phyloP scores from a whole-genome alignment of 331 rosid species.

The Erythrophleum ivorense region DNA sequence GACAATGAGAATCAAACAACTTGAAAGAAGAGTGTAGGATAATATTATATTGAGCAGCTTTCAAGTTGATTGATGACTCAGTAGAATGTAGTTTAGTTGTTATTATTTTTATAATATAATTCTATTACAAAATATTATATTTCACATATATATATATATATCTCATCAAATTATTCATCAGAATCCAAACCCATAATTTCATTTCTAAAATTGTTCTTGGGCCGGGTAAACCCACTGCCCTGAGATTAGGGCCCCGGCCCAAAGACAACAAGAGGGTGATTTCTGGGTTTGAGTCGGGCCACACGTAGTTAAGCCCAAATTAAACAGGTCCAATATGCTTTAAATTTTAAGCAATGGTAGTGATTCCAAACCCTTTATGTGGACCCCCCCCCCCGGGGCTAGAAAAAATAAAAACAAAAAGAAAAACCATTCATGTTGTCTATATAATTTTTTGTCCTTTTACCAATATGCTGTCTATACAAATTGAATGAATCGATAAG shows the following conservation, averaged over 20 bases:
- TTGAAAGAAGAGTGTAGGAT: background rate
- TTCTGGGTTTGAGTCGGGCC: background rate
- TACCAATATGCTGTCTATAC: too few relatives aligned
- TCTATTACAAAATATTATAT: background rate
- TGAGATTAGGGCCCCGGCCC: background rate
- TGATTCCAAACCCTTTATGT: background rate
- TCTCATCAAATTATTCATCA: background rate
- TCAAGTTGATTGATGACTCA: background rate
- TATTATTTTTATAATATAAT: background rate
- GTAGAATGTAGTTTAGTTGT: background rate
- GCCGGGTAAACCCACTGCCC: background rate
- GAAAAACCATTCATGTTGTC: too few relatives aligned
- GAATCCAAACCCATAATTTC: background rate
- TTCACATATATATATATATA: background rate
- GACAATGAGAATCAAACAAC: too few relatives aligned
- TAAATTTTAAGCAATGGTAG: too few relatives aligned
- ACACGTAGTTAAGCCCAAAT: too few relatives aligned
- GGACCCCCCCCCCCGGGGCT: background rate
- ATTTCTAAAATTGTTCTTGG: background rate
- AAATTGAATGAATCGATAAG: too few relatives aligned
- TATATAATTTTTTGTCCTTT: background rate
- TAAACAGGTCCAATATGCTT: background rate
- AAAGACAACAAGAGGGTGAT: background rate
- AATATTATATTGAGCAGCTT: background rate
- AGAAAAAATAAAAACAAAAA: background rate